Conservation (phyloP, 306 rosid species). For the Acacia confusa region DNA sequence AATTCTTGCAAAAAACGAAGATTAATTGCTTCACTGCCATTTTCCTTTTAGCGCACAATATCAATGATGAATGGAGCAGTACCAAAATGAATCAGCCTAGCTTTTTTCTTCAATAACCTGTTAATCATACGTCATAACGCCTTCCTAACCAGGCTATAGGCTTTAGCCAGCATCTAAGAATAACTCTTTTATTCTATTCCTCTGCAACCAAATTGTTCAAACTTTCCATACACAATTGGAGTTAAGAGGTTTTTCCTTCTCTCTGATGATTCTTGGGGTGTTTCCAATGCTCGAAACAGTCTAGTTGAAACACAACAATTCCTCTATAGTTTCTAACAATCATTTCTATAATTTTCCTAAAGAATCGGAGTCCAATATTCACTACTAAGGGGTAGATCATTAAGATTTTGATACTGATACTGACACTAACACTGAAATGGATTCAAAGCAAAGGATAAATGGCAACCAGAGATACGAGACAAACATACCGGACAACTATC, state of each 20-base stretch:
- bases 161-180: too few relatives aligned
- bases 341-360: background rate
- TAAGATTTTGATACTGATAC: too few relatives aligned
- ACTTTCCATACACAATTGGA: background rate
- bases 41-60: background rate
- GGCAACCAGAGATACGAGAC: background rate
- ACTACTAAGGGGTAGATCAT: background rate
- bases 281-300: background rate
- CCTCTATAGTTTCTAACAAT: background rate
- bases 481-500: constrained; percentile 26
- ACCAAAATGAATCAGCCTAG: background rate
- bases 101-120: too few relatives aligned
- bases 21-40: background rate
- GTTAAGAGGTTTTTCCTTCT: background rate
- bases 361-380: background rate
- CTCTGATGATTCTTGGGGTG: background rate
- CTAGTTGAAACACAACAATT: too few relatives aligned
- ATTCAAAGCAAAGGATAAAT: background rate
- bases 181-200: background rate
- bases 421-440: background rate
- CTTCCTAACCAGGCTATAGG: too few relatives aligned
- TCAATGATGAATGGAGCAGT: background rate
- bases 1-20: background rate
- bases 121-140: too few relatives aligned
- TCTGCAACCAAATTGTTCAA: background rate